Base-by-base conservation (phyloP, 139 green algal species). In the Diplosphaera chodatii region DNA sequence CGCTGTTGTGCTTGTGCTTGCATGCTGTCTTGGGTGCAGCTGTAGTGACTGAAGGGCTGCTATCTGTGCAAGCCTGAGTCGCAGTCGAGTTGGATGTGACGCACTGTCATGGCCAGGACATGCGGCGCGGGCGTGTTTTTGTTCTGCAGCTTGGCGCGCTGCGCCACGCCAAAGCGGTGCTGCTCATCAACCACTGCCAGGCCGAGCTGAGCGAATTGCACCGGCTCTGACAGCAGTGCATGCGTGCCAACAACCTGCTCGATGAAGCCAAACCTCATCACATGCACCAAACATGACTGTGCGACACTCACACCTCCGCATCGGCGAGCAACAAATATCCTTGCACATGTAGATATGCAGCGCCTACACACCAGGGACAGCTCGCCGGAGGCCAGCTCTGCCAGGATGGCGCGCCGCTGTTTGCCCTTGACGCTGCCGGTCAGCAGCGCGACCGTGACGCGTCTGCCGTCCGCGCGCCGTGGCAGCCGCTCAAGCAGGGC, bases 151-250 rank as follows among this genome's bases (percentile, higher is more conserved):
- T 63, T 55, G 27, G 89, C 83, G 41, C 91, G 84, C 84, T 97
- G 92, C 68, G 75, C 72, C 68, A 97, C 89, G 10, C 92, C 92
- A 85, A 96, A 96, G 78, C 89, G 93, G 81, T 99, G 95, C 78
- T 97, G 92, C 80, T 99, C 95, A 71, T 99, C 95, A 29, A 98
- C 85, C 16, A 95, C 85, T 31, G 89, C 89, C 32, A 98, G 78
- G 13, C 88, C 95, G 65, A 99, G 91, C 23, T 67, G 68, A 1
- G 41, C 28, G 70, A 94, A 98, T 21, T 76, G 32, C 0, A 90
- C 78, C 0, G 32, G 55, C 1, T 87, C 77, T 48, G 72, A 80
- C 27, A 96, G 78, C 37, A 97, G 79, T 32, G 85, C 80, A 79
- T 97, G 91, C 0, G 94, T 98, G 63, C 90, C 90, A 30, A 98